phyloP scores from a whole-genome alignment of 495 filamentous ascomycete genomes.

The Neurospora terricola region DNA sequence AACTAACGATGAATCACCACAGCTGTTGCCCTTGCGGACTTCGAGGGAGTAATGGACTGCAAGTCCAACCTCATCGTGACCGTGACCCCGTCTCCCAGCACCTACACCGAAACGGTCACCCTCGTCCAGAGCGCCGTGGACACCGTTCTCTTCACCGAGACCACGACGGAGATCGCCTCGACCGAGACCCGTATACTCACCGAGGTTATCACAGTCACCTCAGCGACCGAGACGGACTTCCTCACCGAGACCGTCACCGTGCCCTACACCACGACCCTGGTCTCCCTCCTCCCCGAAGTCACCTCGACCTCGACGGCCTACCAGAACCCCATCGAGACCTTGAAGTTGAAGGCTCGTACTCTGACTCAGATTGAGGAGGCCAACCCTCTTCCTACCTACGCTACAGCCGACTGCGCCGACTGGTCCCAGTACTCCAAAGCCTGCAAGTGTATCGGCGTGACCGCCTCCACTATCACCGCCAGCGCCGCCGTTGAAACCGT shows the following conservation, averaged over 20 bases:
- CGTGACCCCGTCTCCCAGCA: neutral
- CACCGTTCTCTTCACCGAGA: slow-evolving; percentile 4
- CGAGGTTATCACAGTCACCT: neutral
- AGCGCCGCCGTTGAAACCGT: neutral
- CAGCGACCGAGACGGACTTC: neutral
- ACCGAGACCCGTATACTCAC: slow-evolving; percentile 2
- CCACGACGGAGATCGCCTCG: neutral
- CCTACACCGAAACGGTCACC: slow-evolving; percentile 1
- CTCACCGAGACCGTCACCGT: slow-evolving; percentile 1
- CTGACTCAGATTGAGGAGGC: neutral
- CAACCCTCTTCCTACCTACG: neutral
- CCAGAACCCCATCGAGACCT: neutral
- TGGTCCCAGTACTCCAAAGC: neutral
- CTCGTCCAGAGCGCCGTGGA: slow-evolving; percentile 1
- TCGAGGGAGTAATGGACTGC: neutral
- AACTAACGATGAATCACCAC: neutral
- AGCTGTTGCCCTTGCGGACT: neutral
- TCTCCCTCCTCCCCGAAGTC: neutral
- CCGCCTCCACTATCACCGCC: neutral
- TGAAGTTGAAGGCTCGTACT: neutral
- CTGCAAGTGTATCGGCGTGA: neutral
- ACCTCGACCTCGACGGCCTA: neutral
- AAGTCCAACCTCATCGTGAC: slow-evolving; percentile 1
- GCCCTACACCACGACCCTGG: neutral
- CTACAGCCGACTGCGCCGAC: neutral